These are phyloP conservation scores for Dothistroma septosporum DNA, from an alignment of 2,329 filamentous ascomycete genomes.

Conservation along the genomic window DNA sequence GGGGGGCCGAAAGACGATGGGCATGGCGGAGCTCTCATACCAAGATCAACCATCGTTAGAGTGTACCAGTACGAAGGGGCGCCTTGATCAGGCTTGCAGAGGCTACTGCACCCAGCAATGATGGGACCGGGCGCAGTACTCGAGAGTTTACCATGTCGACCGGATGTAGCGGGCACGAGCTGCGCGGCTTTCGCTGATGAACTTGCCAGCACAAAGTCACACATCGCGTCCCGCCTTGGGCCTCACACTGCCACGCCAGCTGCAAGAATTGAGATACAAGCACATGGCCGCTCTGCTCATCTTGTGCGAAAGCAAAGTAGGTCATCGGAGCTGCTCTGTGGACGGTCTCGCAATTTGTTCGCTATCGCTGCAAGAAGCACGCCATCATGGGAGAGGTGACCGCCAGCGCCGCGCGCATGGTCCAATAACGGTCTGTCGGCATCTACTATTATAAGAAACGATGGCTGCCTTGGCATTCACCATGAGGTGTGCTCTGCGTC, in stretches of 20 bases:
- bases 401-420: background rate
- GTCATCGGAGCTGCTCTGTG: background rate
- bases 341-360: background rate
- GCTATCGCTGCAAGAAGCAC: background rate
- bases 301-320: background rate
- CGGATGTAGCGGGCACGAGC: background rate
- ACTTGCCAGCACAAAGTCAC: background rate
- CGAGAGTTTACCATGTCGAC: background rate
- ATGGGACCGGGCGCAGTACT: background rate
- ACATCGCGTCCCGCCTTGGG: background rate
- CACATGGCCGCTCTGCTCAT: background rate
- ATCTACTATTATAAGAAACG: background rate
- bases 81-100: background rate
- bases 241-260: background rate
- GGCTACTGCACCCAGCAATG: background rate
- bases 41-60: slow-evolving; percentile 18
- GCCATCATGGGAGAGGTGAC: background rate
- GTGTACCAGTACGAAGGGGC: slow-evolving; percentile 2
- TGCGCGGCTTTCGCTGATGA: slow-evolving; percentile 1
- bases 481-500: background rate
- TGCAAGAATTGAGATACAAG: background rate
- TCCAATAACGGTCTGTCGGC: background rate
- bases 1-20: background rate
- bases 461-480: background rate
- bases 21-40: slow-evolving; percentile 4